Evolutionary conservation across 2,329 filamentous ascomycete species (phyloP).

Genomic region (Lachnellula suecica): DNA sequence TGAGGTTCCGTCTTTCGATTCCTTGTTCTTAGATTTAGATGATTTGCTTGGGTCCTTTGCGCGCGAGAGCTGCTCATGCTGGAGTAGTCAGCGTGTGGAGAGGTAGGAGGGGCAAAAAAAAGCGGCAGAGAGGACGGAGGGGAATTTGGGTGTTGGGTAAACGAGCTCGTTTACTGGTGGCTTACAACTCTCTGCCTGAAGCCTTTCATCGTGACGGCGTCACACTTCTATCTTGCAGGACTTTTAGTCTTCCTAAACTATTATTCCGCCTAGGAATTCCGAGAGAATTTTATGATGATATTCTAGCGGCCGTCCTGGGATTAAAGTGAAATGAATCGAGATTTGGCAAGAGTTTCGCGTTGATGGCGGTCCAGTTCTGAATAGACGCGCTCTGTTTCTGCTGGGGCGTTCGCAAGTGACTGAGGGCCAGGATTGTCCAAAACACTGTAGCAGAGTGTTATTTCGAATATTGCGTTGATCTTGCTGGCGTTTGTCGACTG

Average conservation of each 20-base stretch:
- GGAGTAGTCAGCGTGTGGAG: slow-evolving; percentile 44
- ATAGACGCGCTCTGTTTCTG: too few relatives aligned
- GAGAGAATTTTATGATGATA: too few relatives aligned
- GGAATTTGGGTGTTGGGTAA: slow-evolving; percentile 1
- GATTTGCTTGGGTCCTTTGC: slow-evolving; percentile 84
- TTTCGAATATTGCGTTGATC: too few relatives aligned
- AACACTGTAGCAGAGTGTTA: too few relatives aligned
- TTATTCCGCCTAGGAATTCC: background rate
- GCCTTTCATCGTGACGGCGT: slow-evolving; percentile 76
- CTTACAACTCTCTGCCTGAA: slow-evolving; percentile 97
- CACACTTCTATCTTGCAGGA: slow-evolving; percentile 2
- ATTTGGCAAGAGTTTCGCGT: too few relatives aligned
- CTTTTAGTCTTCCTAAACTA: background rate
- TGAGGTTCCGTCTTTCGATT: slow-evolving; percentile 72
- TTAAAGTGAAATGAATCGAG: too few relatives aligned
- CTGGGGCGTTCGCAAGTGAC: too few relatives aligned
- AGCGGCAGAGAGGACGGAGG: slow-evolving; percentile 1
- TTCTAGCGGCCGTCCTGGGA: too few relatives aligned
- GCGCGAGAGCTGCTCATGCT: slow-evolving; percentile 84
- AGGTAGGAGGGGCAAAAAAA: background rate
- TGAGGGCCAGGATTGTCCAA: too few relatives aligned
- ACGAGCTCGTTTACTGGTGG: slow-evolving; percentile 18
- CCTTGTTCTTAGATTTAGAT: slow-evolving; percentile 68
- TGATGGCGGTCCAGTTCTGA: too few relatives aligned
- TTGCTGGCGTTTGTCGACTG: background rate